Base-by-base conservation (phyloP, 2,329 filamentous ascomycete genomes). In the Aspergillus candidus region DNA sequence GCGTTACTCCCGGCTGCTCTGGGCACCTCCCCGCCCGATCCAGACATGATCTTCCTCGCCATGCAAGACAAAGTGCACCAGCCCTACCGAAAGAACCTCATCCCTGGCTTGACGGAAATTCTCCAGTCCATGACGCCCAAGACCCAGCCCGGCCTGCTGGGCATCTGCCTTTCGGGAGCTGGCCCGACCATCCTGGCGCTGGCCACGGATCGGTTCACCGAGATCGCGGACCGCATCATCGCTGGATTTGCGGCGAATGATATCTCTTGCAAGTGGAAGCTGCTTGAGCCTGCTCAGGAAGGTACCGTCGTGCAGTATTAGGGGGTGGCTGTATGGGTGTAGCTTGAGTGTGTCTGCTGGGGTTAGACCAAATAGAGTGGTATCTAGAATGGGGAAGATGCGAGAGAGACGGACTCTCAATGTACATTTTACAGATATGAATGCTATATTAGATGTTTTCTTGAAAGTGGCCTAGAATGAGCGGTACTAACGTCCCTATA, bases 31-130 rank as follows among this genome's bases (percentile, higher is more conserved):
- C 91, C 93, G 8, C 91, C 90, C 2, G 86, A 96, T 62, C 84
- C 93, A 15, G 84, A 94, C 58, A 84, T 94, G 68, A 98, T 98
- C 65, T 94, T 94, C 72, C 82, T 94, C 38, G 91, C 90, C 37
- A 98, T 98, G 93, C 93, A 97, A 71, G 93, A 98, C 73, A 94
- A 90, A 70, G 82, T 98, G 49, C 93, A 98, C 72, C 93, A 98
- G 69, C 93, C 89, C 35, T 97, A 98, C 73, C 84, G 93, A 42
- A 84, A 93, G 69, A 84, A 79, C 2, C 79, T 98, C 50, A 94
- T 98, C 55, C 93, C 93, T 1, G 93, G 91, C 1, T 77, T 98
- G 45, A 85, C 86, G 12, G 86, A 95, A 63, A 91, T 98, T 42
- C 81, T 98, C 41, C 81, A 88, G 65, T 91, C 85, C 48, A 90